A percentile compares a stretch with the other conserved stretches of the same genome.
These are phyloP conservation scores for Curvularia sp. DNA, from an alignment of 2,329 filamentous ascomycete genomes.

Conservation along the genomic window DNA sequence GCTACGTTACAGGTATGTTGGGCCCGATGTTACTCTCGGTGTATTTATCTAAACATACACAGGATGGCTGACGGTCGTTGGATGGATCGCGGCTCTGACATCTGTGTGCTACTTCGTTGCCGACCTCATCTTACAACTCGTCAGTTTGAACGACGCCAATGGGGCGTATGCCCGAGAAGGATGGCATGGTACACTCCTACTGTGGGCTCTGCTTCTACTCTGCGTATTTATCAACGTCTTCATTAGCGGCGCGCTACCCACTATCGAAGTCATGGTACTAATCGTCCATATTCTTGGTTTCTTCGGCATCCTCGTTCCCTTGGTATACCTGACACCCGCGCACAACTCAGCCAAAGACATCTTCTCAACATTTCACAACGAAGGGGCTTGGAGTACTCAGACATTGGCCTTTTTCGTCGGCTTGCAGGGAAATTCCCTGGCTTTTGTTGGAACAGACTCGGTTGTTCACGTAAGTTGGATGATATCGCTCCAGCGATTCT, in stretches of 20 bases:
- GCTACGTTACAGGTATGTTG: slow-evolving; percentile 52
- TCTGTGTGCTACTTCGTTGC: slow-evolving; percentile 47
- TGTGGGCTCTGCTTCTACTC: slow-evolving; percentile 55
- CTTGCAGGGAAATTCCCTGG: slow-evolving; percentile 50
- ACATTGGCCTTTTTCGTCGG: slow-evolving; percentile 57
- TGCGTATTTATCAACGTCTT: slow-evolving; percentile 58
- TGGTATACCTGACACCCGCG: slow-evolving; percentile 49
- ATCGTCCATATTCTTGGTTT: slow-evolving; percentile 62
- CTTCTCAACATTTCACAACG: slow-evolving; percentile 59
- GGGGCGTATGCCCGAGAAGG: slow-evolving; percentile 47
- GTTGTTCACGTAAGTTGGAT: slow-evolving; percentile 46
- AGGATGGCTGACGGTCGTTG: slow-evolving; percentile 57
- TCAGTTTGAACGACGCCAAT: slow-evolving; percentile 52
- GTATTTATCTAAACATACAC: slow-evolving; percentile 14
- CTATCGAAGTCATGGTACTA: slow-evolving; percentile 59
- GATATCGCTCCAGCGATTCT: too few species aligned
- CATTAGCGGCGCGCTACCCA: slow-evolving; percentile 56
- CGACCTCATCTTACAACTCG: slow-evolving; percentile 44
- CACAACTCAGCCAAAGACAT: slow-evolving; percentile 51
- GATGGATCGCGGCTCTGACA: slow-evolving; percentile 54
- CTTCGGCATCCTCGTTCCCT: slow-evolving; percentile 59
- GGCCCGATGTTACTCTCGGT: background rate
- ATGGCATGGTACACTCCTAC: slow-evolving; percentile 61
- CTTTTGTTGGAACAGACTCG: slow-evolving; percentile 49
- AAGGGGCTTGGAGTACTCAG: slow-evolving; percentile 54